Evolutionary conservation across 2,329 filamentous ascomycete species (phyloP).

Genomic region (Pseudogymnoascus verrucosus): DNA sequence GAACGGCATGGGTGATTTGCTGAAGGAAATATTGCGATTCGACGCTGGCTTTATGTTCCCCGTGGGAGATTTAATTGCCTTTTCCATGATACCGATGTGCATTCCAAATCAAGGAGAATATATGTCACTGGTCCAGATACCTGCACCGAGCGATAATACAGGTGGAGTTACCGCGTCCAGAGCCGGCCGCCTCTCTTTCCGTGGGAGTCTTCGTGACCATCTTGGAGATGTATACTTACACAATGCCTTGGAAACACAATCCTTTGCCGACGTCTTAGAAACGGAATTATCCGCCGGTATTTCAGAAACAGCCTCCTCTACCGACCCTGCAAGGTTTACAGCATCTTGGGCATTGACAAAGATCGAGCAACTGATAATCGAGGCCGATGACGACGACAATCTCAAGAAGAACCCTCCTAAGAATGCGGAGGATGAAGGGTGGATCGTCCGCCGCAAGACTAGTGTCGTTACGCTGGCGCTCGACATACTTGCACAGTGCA

Average conservation of each 20-base stretch:
- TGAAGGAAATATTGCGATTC: slow-evolving; percentile 14
- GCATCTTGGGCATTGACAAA: background rate
- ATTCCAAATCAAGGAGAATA: background rate
- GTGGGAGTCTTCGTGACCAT: slow-evolving; percentile 14
- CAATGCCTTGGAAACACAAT: background rate
- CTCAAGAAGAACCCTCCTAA: background rate
- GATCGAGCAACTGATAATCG: background rate
- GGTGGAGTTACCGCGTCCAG: slow-evolving; percentile 18
- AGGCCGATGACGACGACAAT: background rate
- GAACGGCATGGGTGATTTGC: slow-evolving; percentile 12
- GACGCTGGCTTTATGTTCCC: slow-evolving; percentile 16
- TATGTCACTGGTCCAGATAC: slow-evolving; percentile 17
- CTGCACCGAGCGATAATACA: slow-evolving; percentile 21
- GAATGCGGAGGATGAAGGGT: background rate
- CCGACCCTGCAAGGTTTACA: background rate
- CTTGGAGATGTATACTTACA: background rate
- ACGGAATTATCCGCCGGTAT: background rate
- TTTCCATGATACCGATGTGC: slow-evolving; percentile 12
- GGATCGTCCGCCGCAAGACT: background rate
- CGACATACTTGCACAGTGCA: background rate
- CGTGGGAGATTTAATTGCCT: slow-evolving; percentile 18
- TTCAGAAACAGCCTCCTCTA: background rate
- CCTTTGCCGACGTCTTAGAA: background rate
- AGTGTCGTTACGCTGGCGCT: background rate
- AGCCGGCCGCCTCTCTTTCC: slow-evolving; percentile 16